Conservation (phyloP, 2,329 filamentous ascomycete genomes). For the Pochonia chlamydosporia region DNA sequence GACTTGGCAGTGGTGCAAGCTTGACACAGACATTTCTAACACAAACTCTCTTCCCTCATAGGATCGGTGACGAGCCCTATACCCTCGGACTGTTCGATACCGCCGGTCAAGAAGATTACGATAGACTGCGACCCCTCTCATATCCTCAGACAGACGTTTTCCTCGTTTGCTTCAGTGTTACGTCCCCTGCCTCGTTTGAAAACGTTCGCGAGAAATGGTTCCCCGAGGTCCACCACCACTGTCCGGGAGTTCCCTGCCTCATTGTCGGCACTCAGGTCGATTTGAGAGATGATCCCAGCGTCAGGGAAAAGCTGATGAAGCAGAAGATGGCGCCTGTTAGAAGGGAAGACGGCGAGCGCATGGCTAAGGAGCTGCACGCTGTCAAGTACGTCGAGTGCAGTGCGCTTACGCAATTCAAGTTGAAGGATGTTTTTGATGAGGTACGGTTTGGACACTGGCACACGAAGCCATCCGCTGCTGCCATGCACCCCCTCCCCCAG, state of each 20-base stretch:
- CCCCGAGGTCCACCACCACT: constrained; percentile 97
- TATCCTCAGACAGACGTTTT: constrained; percentile 99
- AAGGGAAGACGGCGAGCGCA: constrained; percentile 88
- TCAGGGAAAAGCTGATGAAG: constrained; percentile 86
- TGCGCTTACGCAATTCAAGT: constrained; percentile 93
- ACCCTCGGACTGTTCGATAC: constrained; percentile 97
- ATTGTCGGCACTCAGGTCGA: constrained; percentile 98
- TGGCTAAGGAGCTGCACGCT: constrained; percentile 95
- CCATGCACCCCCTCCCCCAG: not conserved
- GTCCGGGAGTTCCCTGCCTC: constrained; percentile 92
- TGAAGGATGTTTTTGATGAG: constrained; percentile 99
- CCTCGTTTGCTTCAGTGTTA: constrained; percentile 97
- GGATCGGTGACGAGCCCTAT: constrained; percentile 98
- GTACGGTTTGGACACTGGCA: constrained; percentile 44
- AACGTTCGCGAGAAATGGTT: constrained; percentile 99
- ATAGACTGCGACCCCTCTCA: constrained; percentile 89
- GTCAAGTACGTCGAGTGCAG: constrained; percentile 99
- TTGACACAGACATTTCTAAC: not conserved
- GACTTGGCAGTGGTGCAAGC: not conserved
- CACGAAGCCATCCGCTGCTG: too few species aligned
- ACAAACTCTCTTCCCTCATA: constrained; percentile 37
- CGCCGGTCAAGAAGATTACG: constrained; percentile 98
- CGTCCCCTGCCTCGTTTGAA: constrained; percentile 94
- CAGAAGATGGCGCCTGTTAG: constrained; percentile 94
- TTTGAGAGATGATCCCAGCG: constrained; percentile 80